Percentiles rank a stretch among this genome's conserved stretches.
Evolutionary conservation across 2,329 filamentous ascomycete species (phyloP).

Genomic region (Fonsecaea erecta): DNA sequence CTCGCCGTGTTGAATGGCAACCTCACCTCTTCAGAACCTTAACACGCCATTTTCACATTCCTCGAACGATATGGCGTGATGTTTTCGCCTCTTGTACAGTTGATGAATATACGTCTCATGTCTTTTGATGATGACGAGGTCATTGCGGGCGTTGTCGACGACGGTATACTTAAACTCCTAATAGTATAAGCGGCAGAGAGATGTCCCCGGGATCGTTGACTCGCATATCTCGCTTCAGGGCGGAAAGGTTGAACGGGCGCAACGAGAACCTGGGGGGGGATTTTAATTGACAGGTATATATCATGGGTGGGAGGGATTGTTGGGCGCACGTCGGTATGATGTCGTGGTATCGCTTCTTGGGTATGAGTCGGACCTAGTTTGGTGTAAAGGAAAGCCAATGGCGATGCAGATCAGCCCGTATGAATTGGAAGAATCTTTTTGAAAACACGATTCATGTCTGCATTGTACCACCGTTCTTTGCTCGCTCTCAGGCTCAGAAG

Average conservation of each 20-base stretch:
- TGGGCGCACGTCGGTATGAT: neutral
- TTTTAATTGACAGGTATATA: neutral
- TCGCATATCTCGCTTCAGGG: neutral
- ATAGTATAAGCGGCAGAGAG: neutral
- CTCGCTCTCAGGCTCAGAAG: neutral
- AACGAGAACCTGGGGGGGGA: neutral
- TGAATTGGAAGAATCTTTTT: neutral
- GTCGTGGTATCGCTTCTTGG: neutral
- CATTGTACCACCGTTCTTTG: neutral
- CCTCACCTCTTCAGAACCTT: neutral
- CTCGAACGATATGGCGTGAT: constrained; percentile 21
- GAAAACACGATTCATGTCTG: neutral
- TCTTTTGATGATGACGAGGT: constrained; percentile 25
- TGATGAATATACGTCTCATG: constrained; percentile 19
- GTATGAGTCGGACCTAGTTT: neutral
- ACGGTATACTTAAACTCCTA: constrained; percentile 2
- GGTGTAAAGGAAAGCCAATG: neutral
- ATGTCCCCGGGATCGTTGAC: neutral
- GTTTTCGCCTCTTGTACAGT: constrained; percentile 31
- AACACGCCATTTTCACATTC: neutral
- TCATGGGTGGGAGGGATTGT: constrained; percentile 5
- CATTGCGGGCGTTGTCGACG: constrained; percentile 16
- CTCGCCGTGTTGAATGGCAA: neutral
- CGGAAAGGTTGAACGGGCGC: neutral
- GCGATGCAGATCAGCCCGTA: neutral